These are phyloP conservation scores for Pseudovirgaria hyperparasitica DNA, from an alignment of 2,329 filamentous ascomycete genomes.

Conservation along the genomic window DNA sequence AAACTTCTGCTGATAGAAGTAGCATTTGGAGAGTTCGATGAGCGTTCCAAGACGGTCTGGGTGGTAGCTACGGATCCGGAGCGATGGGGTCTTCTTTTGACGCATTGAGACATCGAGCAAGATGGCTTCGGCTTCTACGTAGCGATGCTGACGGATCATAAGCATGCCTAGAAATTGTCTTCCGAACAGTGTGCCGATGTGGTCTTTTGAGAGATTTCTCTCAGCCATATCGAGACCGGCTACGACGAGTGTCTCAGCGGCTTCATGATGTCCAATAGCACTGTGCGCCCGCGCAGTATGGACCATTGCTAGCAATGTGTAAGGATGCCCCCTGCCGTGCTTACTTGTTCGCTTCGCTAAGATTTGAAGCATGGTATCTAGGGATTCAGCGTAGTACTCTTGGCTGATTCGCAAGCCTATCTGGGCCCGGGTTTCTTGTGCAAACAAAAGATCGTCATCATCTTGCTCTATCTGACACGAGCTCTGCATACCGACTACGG, in stretches of 20 bases:
- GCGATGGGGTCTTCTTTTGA: constrained; percentile 4
- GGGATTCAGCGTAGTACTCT: constrained; percentile 1
- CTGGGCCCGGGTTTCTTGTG: constrained; percentile 4
- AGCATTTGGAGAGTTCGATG: constrained; percentile 5
- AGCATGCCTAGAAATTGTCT: constrained; percentile 4
- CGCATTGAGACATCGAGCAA: constrained; percentile 6
- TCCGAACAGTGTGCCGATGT: constrained; percentile 9
- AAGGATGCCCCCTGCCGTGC: constrained; percentile 14
- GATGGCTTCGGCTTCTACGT: constrained; percentile 4
- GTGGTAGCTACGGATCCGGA: constrained; percentile 5
- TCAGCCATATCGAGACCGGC: constrained; percentile 8
- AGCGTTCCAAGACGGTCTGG: constrained; percentile 6
- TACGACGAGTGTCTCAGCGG: constrained; percentile 10
- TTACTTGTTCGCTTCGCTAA: constrained; percentile 7
- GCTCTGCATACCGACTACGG: constrained; percentile 5
- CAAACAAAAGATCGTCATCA: no score
- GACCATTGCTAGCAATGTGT: constrained; percentile 13
- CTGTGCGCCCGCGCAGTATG: constrained; percentile 15
- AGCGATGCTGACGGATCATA: constrained; percentile 5
- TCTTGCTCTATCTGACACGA: no score
- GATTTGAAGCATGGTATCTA: constrained; percentile 6
- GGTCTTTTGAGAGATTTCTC: constrained; percentile 9
- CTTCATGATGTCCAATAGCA: constrained; percentile 8
- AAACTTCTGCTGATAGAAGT: neutral
- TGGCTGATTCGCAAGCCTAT: neutral